These are phyloP conservation scores for Papiliotrema terrestris DNA, from an alignment of 1,284 basidiomycete species.

Conservation along the genomic window DNA sequence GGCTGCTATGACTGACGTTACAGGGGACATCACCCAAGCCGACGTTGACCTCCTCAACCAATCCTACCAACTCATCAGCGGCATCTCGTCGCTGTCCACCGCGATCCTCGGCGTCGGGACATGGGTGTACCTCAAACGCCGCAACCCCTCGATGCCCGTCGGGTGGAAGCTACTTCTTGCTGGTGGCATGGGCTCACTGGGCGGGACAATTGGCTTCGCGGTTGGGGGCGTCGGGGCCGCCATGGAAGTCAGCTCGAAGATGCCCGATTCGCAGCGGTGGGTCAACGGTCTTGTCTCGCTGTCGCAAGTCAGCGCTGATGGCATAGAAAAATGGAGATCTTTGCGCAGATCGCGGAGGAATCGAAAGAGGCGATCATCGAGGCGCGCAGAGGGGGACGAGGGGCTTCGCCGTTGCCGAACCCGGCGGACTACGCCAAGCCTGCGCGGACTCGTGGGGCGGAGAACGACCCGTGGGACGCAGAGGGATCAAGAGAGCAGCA, in stretches of 20 bases:
- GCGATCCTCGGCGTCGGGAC: conserved; percentile 3
- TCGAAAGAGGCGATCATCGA: conserved; percentile 6
- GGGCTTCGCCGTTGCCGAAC: background rate
- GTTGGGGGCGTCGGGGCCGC: conserved; percentile 30
- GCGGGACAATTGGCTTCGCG: conserved; percentile 34
- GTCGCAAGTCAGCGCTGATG: background rate
- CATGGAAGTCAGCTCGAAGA: conserved; percentile 29
- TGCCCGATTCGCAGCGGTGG: conserved; percentile 33
- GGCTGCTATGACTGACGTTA: background rate
- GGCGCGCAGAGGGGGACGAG: background rate
- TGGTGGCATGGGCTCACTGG: conserved; percentile 14
- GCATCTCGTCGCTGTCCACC: conserved; percentile 10
- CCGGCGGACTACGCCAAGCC: background rate
- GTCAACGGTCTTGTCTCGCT: conserved; percentile 1
- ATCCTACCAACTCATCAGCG: conserved; percentile 28
- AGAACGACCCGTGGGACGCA: background rate
- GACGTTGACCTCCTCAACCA: conserved; percentile 36
- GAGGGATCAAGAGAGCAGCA: conserved; percentile 3
- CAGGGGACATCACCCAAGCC: conserved; percentile 33
- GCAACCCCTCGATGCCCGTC: conserved; percentile 5
- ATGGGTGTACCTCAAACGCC: conserved; percentile 6
- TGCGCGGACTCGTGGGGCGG: no score
- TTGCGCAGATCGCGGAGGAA: conserved; percentile 33
- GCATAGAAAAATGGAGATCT: conserved; percentile 35
- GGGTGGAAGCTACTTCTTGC: conserved; percentile 11